Evolutionary conservation across 2,329 filamentous ascomycete species (phyloP).

Genomic region (Tolypocladium album): DNA sequence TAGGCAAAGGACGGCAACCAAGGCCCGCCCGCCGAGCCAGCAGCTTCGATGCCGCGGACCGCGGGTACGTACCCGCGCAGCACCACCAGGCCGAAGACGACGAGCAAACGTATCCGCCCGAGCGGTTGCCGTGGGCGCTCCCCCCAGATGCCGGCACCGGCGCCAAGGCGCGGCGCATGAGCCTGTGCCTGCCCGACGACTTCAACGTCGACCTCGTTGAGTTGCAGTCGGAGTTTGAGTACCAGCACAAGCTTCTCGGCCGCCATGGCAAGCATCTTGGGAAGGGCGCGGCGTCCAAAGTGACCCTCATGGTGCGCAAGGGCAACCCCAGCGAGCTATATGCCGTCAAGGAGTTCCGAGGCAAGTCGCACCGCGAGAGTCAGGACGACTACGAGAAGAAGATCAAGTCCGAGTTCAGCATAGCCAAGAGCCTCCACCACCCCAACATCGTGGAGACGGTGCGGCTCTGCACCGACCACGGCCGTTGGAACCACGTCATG

Average conservation of each 20-base stretch:
- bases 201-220: conserved; percentile 62
- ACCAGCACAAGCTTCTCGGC: conserved; percentile 58
- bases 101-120: conserved; percentile 20
- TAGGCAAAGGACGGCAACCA: conserved; percentile 12
- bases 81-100: conserved; percentile 9
- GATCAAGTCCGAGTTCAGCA: conserved; percentile 84
- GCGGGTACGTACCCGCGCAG: conserved; percentile 12
- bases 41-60: conserved; percentile 34
- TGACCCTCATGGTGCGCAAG: conserved; percentile 69
- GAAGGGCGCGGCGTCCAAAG: conserved; percentile 73
- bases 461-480: conserved; percentile 62
- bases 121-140: conserved; percentile 45
- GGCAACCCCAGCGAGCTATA: conserved; percentile 55
- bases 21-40: conserved; percentile 27
- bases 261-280: conserved; percentile 67
- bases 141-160: conserved; percentile 62
- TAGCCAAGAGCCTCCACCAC: conserved; percentile 75
- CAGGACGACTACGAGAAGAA: conserved; percentile 73
- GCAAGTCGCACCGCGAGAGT: conserved; percentile 58
- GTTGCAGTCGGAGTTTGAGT: conserved; percentile 59
- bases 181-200: conserved; percentile 61
- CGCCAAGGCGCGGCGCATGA: conserved; percentile 69
- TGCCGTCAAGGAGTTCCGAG: conserved; percentile 81
- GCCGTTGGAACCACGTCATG: conserved; percentile 86
- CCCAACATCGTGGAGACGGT: conserved; percentile 80